Evolutionary conservation across 139 green algal genomes (phyloP).

Genomic region (Chlamydomonas asymmetrica): DNA sequence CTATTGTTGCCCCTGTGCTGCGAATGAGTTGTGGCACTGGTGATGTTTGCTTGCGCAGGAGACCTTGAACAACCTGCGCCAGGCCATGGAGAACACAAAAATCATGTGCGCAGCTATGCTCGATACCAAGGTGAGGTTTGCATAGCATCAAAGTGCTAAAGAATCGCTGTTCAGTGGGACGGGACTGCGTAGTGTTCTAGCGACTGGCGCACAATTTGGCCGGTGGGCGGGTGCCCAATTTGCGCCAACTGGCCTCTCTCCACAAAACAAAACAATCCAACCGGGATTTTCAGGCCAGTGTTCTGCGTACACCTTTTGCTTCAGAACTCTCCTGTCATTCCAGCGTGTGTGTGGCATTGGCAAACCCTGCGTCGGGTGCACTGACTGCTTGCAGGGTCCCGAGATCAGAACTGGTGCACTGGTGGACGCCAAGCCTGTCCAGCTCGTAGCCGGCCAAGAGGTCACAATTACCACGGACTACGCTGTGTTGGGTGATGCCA

Average conservation of each 20-base stretch:
- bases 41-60: conserved; percentile 56
- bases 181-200: too few relatives aligned
- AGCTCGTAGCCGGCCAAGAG: conserved; percentile 73
- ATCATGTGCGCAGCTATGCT: conserved; percentile 98
- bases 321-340: too few relatives aligned
- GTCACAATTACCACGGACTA: conserved; percentile 97
- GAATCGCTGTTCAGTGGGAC: too few relatives aligned
- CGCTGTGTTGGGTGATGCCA: conserved; percentile 69
- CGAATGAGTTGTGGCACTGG: neutral
- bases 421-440: conserved; percentile 84
- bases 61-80: conserved; percentile 90
- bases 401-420: conserved; percentile 97
- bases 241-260: too few relatives aligned
- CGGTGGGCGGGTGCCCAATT: too few relatives aligned
- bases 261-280: too few relatives aligned
- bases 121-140: conserved; percentile 89
- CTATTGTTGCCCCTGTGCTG: neutral
- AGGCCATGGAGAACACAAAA: conserved; percentile 83
- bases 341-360: neutral
- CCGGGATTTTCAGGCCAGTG: too few relatives aligned
- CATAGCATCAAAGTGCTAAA: too few relatives aligned
- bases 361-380: neutral
- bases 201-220: too few relatives aligned
- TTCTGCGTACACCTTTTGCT: too few relatives aligned
- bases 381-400: conserved; percentile 76